phyloP scores from a whole-genome alignment of 306 rosid species.

The Quercus robur region DNA sequence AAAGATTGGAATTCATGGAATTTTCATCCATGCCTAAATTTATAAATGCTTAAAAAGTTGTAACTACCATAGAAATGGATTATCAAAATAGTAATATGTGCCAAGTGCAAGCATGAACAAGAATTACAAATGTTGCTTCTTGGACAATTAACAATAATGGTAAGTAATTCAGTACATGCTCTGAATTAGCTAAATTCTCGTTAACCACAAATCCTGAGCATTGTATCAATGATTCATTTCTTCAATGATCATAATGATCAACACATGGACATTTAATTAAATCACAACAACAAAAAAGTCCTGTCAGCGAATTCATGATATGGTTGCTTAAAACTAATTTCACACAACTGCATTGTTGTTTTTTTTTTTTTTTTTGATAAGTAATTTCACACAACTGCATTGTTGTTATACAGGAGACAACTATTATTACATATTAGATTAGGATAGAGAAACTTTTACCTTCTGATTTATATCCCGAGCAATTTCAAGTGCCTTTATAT shows the following conservation, averaged over 20 bases:
- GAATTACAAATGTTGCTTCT: background rate
- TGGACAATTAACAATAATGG: background rate
- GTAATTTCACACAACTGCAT: background rate
- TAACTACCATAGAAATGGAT: no score
- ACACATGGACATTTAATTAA: background rate
- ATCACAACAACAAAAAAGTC: background rate
- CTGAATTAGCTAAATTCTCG: background rate
- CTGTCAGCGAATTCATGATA: background rate
- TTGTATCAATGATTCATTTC: background rate
- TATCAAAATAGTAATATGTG: background rate
- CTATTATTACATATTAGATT: slow-evolving; percentile 1
- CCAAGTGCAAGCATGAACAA: background rate
- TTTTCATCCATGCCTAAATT: background rate
- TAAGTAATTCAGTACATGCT: background rate
- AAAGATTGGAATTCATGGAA: background rate
- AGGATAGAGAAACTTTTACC: slow-evolving; percentile 36
- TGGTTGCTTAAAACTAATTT: background rate
- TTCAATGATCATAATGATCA: background rate
- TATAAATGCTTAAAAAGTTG: background rate
- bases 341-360: background rate
- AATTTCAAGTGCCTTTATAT: slow-evolving; percentile 68
- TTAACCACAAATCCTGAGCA: background rate
- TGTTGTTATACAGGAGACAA: background rate
- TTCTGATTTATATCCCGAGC: slow-evolving; percentile 75
- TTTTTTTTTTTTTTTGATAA: no score